These are phyloP conservation scores for Pythium aquatile DNA, from an alignment of 352 stramenopile species.

Conservation along the genomic window DNA sequence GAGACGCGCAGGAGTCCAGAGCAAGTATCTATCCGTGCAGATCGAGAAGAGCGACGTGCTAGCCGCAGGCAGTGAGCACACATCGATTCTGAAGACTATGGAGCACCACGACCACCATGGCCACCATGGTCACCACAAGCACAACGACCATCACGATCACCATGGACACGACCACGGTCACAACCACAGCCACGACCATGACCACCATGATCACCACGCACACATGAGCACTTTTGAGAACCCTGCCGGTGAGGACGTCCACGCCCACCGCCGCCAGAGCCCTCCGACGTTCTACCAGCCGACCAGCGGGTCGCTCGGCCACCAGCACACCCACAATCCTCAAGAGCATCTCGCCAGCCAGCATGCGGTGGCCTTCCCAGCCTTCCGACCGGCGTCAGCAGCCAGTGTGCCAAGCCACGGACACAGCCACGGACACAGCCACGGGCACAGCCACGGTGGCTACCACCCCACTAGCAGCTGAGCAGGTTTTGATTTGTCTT, in stretches of 20 bases:
- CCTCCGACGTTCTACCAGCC: conserved; percentile 10
- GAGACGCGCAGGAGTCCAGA: conserved; percentile 36
- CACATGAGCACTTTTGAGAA: conserved; percentile 69
- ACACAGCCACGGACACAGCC: conserved; percentile 17
- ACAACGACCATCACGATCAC: conserved; percentile 21
- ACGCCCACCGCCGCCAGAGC: conserved; percentile 18
- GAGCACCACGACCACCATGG: conserved; percentile 27
- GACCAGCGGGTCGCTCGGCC: neutral
- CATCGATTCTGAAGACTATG: conserved; percentile 11
- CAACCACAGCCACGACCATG: conserved; percentile 13
- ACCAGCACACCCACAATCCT: conserved; percentile 16
- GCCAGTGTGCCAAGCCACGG: conserved; percentile 1
- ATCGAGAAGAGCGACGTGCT: conserved; percentile 42
- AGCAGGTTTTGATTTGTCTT: neutral
- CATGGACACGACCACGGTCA: conserved; percentile 22
- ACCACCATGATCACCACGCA: conserved; percentile 20
- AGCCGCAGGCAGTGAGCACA: conserved; percentile 6
- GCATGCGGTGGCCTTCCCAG: neutral
- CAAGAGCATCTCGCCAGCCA: conserved; percentile 21
- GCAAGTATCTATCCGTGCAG: conserved; percentile 59
- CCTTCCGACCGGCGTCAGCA: conserved; percentile 13
- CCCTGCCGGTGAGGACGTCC: conserved; percentile 52
- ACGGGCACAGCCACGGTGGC: conserved; percentile 14
- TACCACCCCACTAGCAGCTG: conserved; percentile 12
- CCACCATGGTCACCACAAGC: conserved; percentile 17